phyloP scores from a whole-genome alignment of 2,329 filamentous ascomycete species.

The Colletotrichum tanaceti region DNA sequence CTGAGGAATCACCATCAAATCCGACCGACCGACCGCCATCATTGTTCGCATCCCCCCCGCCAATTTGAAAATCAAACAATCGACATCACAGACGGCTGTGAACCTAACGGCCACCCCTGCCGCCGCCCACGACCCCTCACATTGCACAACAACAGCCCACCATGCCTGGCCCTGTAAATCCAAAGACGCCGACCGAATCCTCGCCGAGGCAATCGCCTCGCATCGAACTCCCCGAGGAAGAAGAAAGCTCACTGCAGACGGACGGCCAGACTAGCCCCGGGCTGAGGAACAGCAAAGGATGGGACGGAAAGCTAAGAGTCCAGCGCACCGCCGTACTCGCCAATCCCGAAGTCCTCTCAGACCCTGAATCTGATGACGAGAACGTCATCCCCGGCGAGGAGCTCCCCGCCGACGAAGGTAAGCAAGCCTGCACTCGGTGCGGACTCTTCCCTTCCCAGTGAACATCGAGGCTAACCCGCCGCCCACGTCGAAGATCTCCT shows the following conservation, averaged over 20 bases:
- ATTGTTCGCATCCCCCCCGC: constrained; percentile 1
- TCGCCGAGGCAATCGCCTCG: constrained; percentile 49
- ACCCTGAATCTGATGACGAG: constrained; percentile 82
- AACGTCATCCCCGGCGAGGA: constrained; percentile 77
- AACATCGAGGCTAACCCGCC: constrained; percentile 30
- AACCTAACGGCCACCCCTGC: not conserved
- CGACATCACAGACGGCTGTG: constrained; percentile 2
- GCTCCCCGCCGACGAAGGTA: constrained; percentile 86
- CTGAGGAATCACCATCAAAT: constrained; percentile 29
- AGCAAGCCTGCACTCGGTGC: constrained; percentile 17
- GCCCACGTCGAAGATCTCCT: constrained; percentile 63
- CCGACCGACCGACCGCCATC: not conserved
- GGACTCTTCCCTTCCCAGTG: not conserved
- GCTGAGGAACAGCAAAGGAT: constrained; percentile 73
- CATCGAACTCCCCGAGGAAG: constrained; percentile 61
- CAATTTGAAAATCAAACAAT: constrained; percentile 8
- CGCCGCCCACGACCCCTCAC: constrained; percentile 4
- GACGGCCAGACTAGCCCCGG: constrained; percentile 60
- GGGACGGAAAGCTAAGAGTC: constrained; percentile 86
- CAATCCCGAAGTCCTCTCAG: constrained; percentile 85
- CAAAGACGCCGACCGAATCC: constrained; percentile 50
- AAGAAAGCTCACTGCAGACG: constrained; percentile 52
- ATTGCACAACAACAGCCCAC: constrained; percentile 33
- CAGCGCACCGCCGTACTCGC: constrained; percentile 75
- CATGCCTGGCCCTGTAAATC: constrained; percentile 57